A percentile compares a stretch with the other conserved stretches of the same genome.
These are phyloP conservation scores for Exserohilum rostratum DNA, from an alignment of 2,329 filamentous ascomycete genomes.

Conservation along the genomic window DNA sequence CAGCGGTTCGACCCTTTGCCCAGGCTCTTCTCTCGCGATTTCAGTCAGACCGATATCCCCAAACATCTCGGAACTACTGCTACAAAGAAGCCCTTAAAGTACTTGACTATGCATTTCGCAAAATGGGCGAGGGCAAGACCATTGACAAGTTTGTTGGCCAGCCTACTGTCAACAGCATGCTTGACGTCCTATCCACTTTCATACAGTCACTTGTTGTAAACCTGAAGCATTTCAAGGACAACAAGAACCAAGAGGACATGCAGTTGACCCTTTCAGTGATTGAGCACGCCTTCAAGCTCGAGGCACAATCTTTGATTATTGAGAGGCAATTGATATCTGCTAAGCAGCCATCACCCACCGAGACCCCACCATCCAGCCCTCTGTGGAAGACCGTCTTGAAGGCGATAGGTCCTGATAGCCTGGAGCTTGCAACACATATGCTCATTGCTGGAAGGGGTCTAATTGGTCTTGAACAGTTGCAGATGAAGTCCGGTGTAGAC, in stretches of 20 bases:
- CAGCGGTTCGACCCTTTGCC: constrained; percentile 79
- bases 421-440: constrained; percentile 76
- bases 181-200: constrained; percentile 69
- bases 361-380: constrained; percentile 70
- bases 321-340: constrained; percentile 71
- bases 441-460: constrained; percentile 73
- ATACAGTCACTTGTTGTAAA: constrained; percentile 49
- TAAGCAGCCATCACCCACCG: constrained; percentile 66
- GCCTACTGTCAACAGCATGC: constrained; percentile 59
- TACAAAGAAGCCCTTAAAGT: constrained; percentile 63
- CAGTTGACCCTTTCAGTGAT: constrained; percentile 68
- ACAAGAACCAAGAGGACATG: constrained; percentile 36
- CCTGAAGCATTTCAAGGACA: constrained; percentile 37
- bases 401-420: constrained; percentile 68
- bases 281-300: constrained; percentile 69
- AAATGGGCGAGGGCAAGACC: constrained; percentile 41
- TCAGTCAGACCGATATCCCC: constrained; percentile 61
- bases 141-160: constrained; percentile 48
- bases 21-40: constrained; percentile 74
- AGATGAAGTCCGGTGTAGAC: constrained; percentile 44
- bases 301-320: constrained; percentile 71
- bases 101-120: constrained; percentile 43
- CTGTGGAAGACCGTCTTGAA: constrained; percentile 81
- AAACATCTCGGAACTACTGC: constrained; percentile 65
- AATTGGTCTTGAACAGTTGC: constrained; percentile 76